Evolutionary conservation across 805 yeast genomes (phyloP).

Genomic region (Candida qinlingensis): DNA sequence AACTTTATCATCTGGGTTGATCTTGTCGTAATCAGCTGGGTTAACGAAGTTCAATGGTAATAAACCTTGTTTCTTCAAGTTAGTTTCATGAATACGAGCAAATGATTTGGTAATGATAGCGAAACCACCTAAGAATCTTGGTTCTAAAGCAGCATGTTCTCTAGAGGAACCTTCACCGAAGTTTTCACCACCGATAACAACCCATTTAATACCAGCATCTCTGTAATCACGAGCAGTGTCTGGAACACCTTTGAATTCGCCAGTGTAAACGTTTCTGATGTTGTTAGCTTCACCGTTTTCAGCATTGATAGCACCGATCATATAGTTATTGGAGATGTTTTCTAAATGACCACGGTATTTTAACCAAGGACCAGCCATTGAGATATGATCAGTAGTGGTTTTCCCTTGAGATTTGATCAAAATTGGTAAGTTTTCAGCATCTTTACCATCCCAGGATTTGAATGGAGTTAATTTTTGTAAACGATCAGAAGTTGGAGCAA

Average conservation of each 20-base stretch:
- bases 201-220: conserved; percentile 90
- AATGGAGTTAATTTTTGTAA: conserved; percentile 91
- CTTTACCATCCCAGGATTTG: conserved; percentile 96
- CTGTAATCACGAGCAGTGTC: conserved; percentile 94
- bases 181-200: conserved; percentile 97
- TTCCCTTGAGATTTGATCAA: conserved; percentile 95
- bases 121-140: conserved; percentile 97
- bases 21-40: conserved; percentile 88
- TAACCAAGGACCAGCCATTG: conserved; percentile 99
- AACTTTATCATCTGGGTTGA: conserved; percentile 84
- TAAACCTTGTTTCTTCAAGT: conserved; percentile 99
- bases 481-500: conserved; percentile 92
- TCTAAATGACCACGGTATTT: conserved; percentile 99
- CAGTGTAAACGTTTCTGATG: conserved; percentile 86
- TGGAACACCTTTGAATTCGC: conserved; percentile 92
- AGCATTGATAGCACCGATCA: conserved; percentile 98
- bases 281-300: conserved; percentile 93
- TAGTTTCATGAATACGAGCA: conserved; percentile 99
- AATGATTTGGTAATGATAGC: conserved; percentile 97
- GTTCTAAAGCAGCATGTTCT: conserved; percentile 99
- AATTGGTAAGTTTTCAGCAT: conserved; percentile 82
- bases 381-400: conserved; percentile 98
- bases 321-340: conserved; percentile 97
- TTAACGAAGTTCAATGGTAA: conserved; percentile 92
- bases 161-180: conserved; percentile 99